Evolutionary conservation across 768 basidiomycete species (phyloP).

Genomic region (Collybiopsis confluens): DNA sequence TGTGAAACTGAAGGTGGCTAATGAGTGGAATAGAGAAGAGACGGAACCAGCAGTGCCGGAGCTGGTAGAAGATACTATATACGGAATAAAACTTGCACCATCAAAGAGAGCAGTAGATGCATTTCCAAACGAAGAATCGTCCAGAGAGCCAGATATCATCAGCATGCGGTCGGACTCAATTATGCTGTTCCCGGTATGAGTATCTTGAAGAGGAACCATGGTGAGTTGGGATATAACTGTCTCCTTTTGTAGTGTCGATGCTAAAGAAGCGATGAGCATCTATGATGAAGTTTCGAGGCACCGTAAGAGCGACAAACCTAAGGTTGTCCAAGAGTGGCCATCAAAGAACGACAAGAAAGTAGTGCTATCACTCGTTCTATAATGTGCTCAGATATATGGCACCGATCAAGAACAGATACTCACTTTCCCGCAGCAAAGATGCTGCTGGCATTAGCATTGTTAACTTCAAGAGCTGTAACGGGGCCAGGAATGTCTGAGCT

Average conservation of each 20-base stretch:
- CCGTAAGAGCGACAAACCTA: slow-evolving; percentile 41
- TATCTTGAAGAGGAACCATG: slow-evolving; percentile 85
- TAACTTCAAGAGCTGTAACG: slow-evolving; percentile 83
- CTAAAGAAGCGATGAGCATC: slow-evolving; percentile 29
- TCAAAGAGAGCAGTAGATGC: slow-evolving; percentile 87
- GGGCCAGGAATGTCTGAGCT: slow-evolving; percentile 75
- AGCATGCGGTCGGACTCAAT: slow-evolving; percentile 86
- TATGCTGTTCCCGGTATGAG: slow-evolving; percentile 64
- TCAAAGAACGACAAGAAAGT: slow-evolving; percentile 83
- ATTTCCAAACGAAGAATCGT: slow-evolving; percentile 67
- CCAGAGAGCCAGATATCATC: slow-evolving; percentile 78
- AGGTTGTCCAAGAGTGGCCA: slow-evolving; percentile 66
- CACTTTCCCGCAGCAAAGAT: slow-evolving; percentile 89
- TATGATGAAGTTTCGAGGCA: neutral
- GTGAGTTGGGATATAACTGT: slow-evolving; percentile 77
- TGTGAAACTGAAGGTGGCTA: slow-evolving; percentile 70
- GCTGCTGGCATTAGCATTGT: slow-evolving; percentile 74
- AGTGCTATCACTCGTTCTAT: slow-evolving; percentile 53
- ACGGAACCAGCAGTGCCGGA: slow-evolving; percentile 69
- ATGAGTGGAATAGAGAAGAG: slow-evolving; percentile 79
- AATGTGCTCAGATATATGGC: slow-evolving; percentile 4
- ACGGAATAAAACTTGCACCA: slow-evolving; percentile 78
- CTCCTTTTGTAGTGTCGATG: slow-evolving; percentile 46
- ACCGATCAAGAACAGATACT: slow-evolving; percentile 20
- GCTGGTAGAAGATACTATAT: slow-evolving; percentile 62